Base-by-base conservation (phyloP, 306 rosid genomes). In the Corylus heterophylla region DNA sequence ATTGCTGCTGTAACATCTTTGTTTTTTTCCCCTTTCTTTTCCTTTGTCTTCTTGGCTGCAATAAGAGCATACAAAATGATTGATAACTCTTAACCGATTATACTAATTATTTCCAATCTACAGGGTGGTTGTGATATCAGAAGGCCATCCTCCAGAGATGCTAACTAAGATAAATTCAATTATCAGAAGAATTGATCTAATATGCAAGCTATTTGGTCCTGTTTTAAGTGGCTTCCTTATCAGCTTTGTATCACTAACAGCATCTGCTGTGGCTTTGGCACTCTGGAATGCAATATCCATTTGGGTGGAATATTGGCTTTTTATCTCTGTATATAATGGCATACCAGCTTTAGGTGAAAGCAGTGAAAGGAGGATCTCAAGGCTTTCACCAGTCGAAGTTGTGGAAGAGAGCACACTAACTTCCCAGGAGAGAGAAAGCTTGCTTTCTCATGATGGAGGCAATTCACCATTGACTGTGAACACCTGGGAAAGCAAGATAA, bases 111-210 rank as follows among this genome's bases (percentile, higher is more conserved):
- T 76, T 79, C 8, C 42, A 54, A 50, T 74, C 63, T 81, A 13
- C 86, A 95, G 98, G 98, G 84, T 92, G 80, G 91, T 95, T 51
- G 98, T 95, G 78, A 87, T 95, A 81, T 89, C 98, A 14, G 90
- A 92, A 86, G 87, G 88, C 9, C 89, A 83, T 66, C 85, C 92
- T 29, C 90, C 93, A 1, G 88, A 92, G 62, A 71, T 78, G 44
- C 87, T 95, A 70, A 90, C 97, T 54, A 69, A 88, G 78, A 88
- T 90, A 85, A 95, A 91, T 71, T 95, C 97, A 1, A 75, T 86
- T 13, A 86, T 87, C 3, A 81, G 98, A 71, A 92, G 98, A 48
- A 95, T 95, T 64, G 98, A 95, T 85, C 90, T 95, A 72, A 87
- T 75, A 37, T 89, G 94, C 92, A 91, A 89, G 76, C 94, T 95